Percentiles rank a stretch among this genome's conserved stretches.
Evolutionary conservation across 148 eudicot species (phyloP).

Genomic region (Fallopia convolvulus): DNA sequence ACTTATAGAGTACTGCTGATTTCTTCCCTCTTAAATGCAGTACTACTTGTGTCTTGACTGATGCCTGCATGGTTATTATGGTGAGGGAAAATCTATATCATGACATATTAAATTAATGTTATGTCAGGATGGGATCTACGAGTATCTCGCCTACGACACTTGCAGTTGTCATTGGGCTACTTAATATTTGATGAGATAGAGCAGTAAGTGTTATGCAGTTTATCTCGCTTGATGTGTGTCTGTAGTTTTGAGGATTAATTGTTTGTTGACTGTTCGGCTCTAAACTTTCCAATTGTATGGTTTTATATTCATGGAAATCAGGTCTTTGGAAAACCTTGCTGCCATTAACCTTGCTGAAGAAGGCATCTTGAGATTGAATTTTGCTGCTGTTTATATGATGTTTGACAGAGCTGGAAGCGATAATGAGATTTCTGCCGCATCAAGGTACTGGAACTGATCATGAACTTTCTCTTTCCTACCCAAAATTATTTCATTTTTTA

Average conservation of each 20-base stretch:
- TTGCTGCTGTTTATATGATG: conserved; percentile 71
- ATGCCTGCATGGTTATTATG: neutral
- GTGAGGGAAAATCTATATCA: neutral
- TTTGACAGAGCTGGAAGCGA: conserved; percentile 53
- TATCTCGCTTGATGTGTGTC: neutral
- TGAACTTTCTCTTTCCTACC: neutral
- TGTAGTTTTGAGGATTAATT: neutral
- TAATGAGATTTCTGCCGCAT: conserved; percentile 66
- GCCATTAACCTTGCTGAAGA: conserved; percentile 77
- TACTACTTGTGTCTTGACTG: neutral
- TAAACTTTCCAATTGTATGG: conserved; percentile 8
- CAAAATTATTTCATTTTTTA: neutral
- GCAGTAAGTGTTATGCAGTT: conserved; percentile 43
- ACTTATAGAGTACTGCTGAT: neutral
- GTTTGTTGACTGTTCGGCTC: neutral
- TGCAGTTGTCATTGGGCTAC: conserved; percentile 81
- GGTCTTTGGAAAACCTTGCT: conserved; percentile 75
- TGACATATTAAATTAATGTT: conserved; percentile 10
- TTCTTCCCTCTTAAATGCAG: neutral
- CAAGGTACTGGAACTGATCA: conserved; percentile 40
- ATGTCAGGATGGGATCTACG: conserved; percentile 76
- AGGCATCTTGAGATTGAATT: conserved; percentile 70
- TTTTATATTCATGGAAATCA: conserved; percentile 28
- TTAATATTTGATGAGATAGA: conserved; percentile 78
- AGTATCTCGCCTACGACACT: conserved; percentile 67